phyloP scores from a whole-genome alignment of 331 rosid species.

The Pyracantha coccinea region DNA sequence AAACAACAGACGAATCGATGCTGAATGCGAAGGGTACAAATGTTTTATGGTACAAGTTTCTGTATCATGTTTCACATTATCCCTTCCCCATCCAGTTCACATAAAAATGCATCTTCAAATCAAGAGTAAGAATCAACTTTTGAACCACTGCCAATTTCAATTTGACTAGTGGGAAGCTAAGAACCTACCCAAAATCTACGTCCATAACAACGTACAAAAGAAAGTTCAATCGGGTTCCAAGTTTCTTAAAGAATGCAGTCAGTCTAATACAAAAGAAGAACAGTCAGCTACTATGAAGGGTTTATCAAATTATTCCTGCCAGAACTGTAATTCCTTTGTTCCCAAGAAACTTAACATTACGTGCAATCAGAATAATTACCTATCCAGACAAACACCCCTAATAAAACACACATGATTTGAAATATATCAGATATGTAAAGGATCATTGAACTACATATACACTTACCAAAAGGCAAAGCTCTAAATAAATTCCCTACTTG shows the following conservation, averaged over 20 bases:
- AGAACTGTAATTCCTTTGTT: neutral
- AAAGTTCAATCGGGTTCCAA: neutral
- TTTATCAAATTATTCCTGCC: neutral
- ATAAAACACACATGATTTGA: neutral
- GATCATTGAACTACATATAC: conserved; percentile 14
- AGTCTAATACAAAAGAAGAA: neutral
- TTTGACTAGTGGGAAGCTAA: neutral
- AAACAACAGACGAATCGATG: neutral
- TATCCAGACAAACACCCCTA: neutral
- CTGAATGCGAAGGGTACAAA: neutral
- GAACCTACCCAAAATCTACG: neutral
- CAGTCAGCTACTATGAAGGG: neutral
- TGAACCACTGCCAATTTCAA: neutral
- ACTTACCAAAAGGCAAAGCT: conserved; percentile 39
- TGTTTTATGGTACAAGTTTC: neutral
- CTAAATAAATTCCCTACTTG: conserved; percentile 26
- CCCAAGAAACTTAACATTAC: neutral
- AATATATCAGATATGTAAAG: neutral
- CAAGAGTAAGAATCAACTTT: neutral
- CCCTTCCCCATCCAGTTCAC: neutral
- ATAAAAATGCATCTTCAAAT: neutral
- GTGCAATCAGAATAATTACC: neutral
- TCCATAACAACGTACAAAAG: neutral
- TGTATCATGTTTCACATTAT: neutral
- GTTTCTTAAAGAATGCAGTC: neutral